These are phyloP conservation scores for Colletotrichum sp. DNA, from an alignment of 2,329 filamentous ascomycete species.

Conservation along the genomic window DNA sequence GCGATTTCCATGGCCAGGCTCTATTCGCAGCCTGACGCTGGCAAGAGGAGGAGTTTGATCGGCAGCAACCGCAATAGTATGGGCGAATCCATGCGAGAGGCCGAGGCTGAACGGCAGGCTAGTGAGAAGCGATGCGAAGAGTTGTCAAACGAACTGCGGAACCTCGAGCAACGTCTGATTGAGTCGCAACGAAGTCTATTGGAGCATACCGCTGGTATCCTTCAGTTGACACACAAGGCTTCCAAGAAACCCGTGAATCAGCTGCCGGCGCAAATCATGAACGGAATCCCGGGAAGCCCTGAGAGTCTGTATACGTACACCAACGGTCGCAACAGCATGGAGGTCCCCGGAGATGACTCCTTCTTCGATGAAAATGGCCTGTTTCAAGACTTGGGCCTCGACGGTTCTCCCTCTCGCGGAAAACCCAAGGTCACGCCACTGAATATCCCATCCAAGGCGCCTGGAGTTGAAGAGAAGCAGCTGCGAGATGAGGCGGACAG, in stretches of 20 bases:
- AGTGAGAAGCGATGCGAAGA: slow-evolving; percentile 87
- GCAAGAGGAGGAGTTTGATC: slow-evolving; percentile 53
- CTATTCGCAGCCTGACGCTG: slow-evolving; percentile 64
- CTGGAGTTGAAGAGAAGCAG: slow-evolving; percentile 58
- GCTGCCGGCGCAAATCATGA: slow-evolving; percentile 38
- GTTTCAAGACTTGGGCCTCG: slow-evolving; percentile 69
- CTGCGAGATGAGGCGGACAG: slow-evolving; percentile 53
- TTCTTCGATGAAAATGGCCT: slow-evolving; percentile 81
- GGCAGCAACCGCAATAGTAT: slow-evolving; percentile 53
- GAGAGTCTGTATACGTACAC: slow-evolving; percentile 78
- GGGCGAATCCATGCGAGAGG: slow-evolving; percentile 59
- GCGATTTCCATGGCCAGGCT: slow-evolving; percentile 85
- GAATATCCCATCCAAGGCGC: slow-evolving; percentile 65
- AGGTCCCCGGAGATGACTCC: slow-evolving; percentile 58
- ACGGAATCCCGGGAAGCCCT: slow-evolving; percentile 74
- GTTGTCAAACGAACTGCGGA: slow-evolving; percentile 79
- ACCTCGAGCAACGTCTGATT: slow-evolving; percentile 78
- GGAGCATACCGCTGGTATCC: slow-evolving; percentile 89
- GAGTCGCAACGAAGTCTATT: slow-evolving; percentile 78
- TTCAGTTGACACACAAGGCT: slow-evolving; percentile 87
- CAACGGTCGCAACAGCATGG: slow-evolving; percentile 64
- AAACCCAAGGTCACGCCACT: slow-evolving; percentile 47
- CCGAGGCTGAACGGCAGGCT: slow-evolving; percentile 75
- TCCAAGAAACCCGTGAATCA: slow-evolving; percentile 59
- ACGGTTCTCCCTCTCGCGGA: slow-evolving; percentile 31